These are phyloP conservation scores for Rubia yunnanensis DNA, from an alignment of 257 asterid genomes.

Conservation along the genomic window DNA sequence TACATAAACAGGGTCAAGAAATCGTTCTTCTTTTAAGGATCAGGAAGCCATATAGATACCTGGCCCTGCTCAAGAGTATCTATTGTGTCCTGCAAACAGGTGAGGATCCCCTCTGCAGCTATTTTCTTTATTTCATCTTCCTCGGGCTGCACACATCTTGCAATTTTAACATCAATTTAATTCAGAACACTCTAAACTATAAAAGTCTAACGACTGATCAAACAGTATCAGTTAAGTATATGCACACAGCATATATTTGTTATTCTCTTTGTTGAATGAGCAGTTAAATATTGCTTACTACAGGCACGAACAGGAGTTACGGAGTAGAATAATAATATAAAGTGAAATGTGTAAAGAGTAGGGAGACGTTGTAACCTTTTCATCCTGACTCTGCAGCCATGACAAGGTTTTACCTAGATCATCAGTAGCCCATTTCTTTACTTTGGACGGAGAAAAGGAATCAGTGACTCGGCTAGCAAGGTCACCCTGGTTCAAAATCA, in stretches of 20 bases:
- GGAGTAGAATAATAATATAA: neutral
- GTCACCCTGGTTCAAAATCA: constrained; percentile 17
- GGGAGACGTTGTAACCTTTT: constrained; percentile 45
- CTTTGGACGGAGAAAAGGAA: constrained; percentile 48
- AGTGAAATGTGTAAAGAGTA: constrained; percentile 1
- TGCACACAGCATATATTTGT: neutral
- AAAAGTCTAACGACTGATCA: neutral
- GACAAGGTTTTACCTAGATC: constrained; percentile 63
- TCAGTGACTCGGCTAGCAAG: constrained; percentile 32
- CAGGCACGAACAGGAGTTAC: neutral
- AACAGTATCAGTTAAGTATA: neutral
- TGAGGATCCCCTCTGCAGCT: constrained; percentile 86
- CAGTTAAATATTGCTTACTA: no score
- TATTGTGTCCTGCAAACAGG: constrained; percentile 82
- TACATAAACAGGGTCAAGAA: neutral
- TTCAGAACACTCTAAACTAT: neutral
- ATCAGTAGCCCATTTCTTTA: constrained; percentile 77
- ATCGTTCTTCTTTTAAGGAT: neutral
- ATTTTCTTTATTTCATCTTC: constrained; percentile 58
- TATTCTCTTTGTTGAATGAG: neutral
- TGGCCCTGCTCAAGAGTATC: constrained; percentile 60
- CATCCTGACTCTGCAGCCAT: constrained; percentile 91
- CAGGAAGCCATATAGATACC: constrained; percentile 27
- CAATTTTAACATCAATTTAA: neutral
- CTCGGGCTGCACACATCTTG: constrained; percentile 50